phyloP scores from a whole-genome alignment of 1,139 yeast genomes.

The Eremothecium sinecaudum region DNA sequence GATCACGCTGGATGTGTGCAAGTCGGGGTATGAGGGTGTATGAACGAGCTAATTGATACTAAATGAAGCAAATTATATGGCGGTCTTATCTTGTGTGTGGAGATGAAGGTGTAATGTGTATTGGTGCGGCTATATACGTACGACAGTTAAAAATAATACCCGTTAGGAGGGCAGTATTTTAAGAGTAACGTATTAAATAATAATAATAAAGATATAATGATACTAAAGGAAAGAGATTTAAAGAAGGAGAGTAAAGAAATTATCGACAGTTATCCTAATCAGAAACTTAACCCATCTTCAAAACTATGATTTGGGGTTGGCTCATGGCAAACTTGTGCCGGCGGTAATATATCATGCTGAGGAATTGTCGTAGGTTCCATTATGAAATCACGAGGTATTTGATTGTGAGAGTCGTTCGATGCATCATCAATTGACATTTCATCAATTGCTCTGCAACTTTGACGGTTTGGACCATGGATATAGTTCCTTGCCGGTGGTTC shows the following conservation, averaged over 20 bases:
- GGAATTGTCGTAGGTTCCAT: conserved; percentile 6
- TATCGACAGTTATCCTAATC: too few species aligned
- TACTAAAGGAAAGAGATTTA: neutral
- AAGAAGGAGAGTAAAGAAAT: too few species aligned
- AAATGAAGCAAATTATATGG: too few species aligned
- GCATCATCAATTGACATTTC: conserved; percentile 10
- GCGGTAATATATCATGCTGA: conserved; percentile 4
- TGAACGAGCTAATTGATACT: too few species aligned
- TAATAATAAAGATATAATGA: neutral
- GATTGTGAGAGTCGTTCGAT: conserved; percentile 5
- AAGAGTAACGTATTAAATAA: too few species aligned
- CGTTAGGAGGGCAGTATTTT: too few species aligned
- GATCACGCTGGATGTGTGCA: too few species aligned
- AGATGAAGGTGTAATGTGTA: too few species aligned
- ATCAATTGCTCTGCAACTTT: conserved; percentile 7
- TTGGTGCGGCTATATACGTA: too few species aligned
- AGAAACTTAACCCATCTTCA: conserved; percentile 9
- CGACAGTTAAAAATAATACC: too few species aligned
- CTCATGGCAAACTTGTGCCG: conserved; percentile 4
- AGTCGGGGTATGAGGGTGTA: too few species aligned
- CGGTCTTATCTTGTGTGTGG: too few species aligned
- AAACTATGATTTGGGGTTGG: conserved; percentile 7
- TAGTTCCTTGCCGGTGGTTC: conserved; percentile 4
- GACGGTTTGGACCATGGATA: conserved; percentile 2
- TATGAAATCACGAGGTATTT: conserved; percentile 8